A percentile compares a stretch with the other conserved stretches of the same genome.
Conservation (phyloP, 192 early-diverging fungal genomes). For the Dispira parvispora region DNA sequence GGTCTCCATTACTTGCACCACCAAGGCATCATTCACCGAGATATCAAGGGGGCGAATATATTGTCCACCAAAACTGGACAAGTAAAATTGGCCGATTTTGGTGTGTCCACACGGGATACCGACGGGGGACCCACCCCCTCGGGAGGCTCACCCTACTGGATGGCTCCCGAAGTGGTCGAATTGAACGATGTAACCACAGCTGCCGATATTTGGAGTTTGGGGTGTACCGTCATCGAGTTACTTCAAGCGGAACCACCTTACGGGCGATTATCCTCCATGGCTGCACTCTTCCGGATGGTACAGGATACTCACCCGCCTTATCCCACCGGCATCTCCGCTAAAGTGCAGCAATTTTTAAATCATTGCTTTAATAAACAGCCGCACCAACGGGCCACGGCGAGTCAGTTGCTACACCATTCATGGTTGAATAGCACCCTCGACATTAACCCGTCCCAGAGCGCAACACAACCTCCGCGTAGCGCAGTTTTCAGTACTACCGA, state of each 20-base stretch:
- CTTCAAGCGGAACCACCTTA: slow-evolving; percentile 54
- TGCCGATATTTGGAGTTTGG: slow-evolving; percentile 56
- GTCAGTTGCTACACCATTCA: slow-evolving; percentile 46
- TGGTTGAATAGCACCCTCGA: slow-evolving; percentile 25
- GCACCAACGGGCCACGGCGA: slow-evolving; percentile 44
- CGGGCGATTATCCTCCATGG: slow-evolving; percentile 47
- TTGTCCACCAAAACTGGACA: slow-evolving; percentile 48
- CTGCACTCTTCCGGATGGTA: slow-evolving; percentile 50
- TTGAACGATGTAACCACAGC: slow-evolving; percentile 47
- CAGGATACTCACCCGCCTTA: slow-evolving; percentile 61
- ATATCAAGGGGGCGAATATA: slow-evolving; percentile 49
- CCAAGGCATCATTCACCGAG: slow-evolving; percentile 36
- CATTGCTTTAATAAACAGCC: slow-evolving; percentile 65
- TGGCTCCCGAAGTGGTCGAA: slow-evolving; percentile 56
- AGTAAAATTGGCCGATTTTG: slow-evolving; percentile 66
- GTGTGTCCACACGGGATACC: slow-evolving; percentile 45
- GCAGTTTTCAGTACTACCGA: slow-evolving; percentile 4
- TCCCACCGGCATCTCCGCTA: slow-evolving; percentile 38
- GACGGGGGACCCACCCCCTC: slow-evolving; percentile 26
- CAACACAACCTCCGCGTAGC: no score
- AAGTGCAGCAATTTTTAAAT: slow-evolving; percentile 55
- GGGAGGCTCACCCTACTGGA: slow-evolving; percentile 62
- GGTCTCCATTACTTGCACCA: slow-evolving; percentile 33
- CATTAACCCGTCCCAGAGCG: no score
- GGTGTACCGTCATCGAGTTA: slow-evolving; percentile 54